Percentiles rank a stretch among this genome's conserved stretches.
phyloP scores from a whole-genome alignment of 2,329 filamentous ascomycete genomes.

The Xylaria sp. region DNA sequence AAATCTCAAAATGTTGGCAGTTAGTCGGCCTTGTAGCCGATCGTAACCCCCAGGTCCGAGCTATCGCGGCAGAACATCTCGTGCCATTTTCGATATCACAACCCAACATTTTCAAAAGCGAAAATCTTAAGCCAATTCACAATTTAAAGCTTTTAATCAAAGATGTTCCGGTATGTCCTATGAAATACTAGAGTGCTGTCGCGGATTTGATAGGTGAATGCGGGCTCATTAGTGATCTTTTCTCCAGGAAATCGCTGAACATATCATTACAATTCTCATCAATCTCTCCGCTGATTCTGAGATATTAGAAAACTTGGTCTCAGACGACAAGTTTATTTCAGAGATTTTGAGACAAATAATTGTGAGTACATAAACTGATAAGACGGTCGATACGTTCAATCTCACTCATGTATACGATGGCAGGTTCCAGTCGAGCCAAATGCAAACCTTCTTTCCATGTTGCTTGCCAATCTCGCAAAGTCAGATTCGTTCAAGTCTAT shows the following conservation, averaged over 20 bases:
- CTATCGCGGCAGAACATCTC: constrained; percentile 85
- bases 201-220: not conserved
- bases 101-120: constrained; percentile 83
- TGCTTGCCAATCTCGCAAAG: constrained; percentile 92
- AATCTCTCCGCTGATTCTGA: constrained; percentile 84
- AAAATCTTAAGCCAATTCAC: constrained; percentile 80
- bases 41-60: constrained; percentile 89
- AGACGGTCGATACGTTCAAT: no score
- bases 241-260: constrained; percentile 83
- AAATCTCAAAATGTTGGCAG: constrained; percentile 57
- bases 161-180: constrained; percentile 78
- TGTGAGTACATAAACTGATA: constrained; percentile 60
- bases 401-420: constrained; percentile 34
- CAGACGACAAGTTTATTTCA: constrained; percentile 84
- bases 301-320: constrained; percentile 76
- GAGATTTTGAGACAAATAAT: constrained; percentile 78
- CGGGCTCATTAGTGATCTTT: constrained; percentile 3
- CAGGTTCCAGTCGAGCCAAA: constrained; percentile 80
- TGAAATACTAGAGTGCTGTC: not conserved
- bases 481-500: constrained; percentile 77
- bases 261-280: constrained; percentile 89
- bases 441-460: constrained; percentile 87
- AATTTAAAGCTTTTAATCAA: constrained; percentile 88
- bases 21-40: constrained; percentile 94
- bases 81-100: constrained; percentile 82